Conservation (phyloP, 495 filamentous ascomycete species). For the Neurospora sp. region DNA sequence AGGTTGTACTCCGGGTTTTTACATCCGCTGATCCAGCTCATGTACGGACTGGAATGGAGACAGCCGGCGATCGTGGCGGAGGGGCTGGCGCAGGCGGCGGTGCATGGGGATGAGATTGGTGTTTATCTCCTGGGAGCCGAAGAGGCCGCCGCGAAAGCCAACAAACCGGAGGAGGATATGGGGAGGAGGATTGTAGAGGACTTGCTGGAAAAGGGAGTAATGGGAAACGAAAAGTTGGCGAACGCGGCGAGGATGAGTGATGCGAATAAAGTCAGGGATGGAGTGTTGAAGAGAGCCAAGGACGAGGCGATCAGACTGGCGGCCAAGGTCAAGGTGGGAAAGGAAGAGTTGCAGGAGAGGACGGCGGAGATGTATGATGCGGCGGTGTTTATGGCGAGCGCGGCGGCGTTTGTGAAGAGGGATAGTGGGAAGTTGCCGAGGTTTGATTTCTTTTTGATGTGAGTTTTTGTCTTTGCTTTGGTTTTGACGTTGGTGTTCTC, state of each 20-base stretch:
- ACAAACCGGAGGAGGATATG: conserved; percentile 13
- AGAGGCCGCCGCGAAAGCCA: conserved; percentile 23
- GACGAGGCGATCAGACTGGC: conserved; percentile 53
- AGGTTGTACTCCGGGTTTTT: conserved; percentile 46
- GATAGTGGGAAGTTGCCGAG: conserved; percentile 55
- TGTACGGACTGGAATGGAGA: conserved; percentile 70
- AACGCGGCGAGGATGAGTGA: conserved; percentile 42
- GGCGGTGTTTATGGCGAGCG: conserved; percentile 49
- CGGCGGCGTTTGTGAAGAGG: conserved; percentile 39
- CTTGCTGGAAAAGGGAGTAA: conserved; percentile 47
- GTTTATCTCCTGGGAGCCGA: conserved; percentile 46
- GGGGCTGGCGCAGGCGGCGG: conserved; percentile 64
- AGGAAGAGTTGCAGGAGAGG: conserved; percentile 54
- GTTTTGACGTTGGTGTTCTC: neutral
- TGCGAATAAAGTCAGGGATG: conserved; percentile 54
- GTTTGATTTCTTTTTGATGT: conserved; percentile 77
- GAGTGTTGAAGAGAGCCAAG: conserved; percentile 49
- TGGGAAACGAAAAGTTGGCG: conserved; percentile 42
- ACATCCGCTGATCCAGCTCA: conserved; percentile 77
- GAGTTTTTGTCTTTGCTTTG: conserved; percentile 6
- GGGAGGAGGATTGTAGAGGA: conserved; percentile 44
- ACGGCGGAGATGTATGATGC: conserved; percentile 70
- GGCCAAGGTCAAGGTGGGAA: conserved; percentile 38
- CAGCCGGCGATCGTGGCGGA: conserved; percentile 76
- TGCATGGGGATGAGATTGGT: conserved; percentile 45